Conservation (phyloP, 441 rosid genomes). For the Omphalea diandra region DNA sequence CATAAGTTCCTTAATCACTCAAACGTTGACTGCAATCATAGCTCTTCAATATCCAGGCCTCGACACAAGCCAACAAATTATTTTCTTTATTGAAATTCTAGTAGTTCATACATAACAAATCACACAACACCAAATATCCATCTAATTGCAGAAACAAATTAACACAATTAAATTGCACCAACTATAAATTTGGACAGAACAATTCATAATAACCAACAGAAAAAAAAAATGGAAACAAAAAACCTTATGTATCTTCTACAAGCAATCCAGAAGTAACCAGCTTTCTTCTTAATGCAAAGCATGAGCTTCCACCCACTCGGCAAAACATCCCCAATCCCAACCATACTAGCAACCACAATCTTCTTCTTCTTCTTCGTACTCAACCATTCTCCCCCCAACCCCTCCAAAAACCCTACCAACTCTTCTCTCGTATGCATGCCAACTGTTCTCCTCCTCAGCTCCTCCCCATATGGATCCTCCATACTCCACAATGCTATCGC, state of each 20-base stretch:
- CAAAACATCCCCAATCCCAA: conserved; percentile 49
- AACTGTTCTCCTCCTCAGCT: conserved; percentile 51
- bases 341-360: conserved; percentile 55
- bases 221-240: conserved; percentile 7
- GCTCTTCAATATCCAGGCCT: neutral
- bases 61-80: neutral
- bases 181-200: neutral
- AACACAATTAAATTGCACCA: neutral
- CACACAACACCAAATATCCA: neutral
- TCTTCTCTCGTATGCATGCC: conserved; percentile 50
- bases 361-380: conserved; percentile 71
- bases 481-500: conserved; percentile 24
- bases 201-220: neutral
- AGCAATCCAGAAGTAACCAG: conserved; percentile 47
- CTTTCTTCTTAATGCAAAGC: conserved; percentile 58
- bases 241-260: conserved; percentile 70
- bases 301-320: conserved; percentile 72
- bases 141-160: neutral
- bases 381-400: conserved; percentile 62
- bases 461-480: conserved; percentile 54
- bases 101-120: neutral
- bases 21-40: neutral
- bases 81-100: neutral
- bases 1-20: conserved; percentile 2
- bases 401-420: conserved; percentile 53